Conservation (phyloP, 495 filamentous ascomycete genomes). For the Penicillium flavigenum region DNA sequence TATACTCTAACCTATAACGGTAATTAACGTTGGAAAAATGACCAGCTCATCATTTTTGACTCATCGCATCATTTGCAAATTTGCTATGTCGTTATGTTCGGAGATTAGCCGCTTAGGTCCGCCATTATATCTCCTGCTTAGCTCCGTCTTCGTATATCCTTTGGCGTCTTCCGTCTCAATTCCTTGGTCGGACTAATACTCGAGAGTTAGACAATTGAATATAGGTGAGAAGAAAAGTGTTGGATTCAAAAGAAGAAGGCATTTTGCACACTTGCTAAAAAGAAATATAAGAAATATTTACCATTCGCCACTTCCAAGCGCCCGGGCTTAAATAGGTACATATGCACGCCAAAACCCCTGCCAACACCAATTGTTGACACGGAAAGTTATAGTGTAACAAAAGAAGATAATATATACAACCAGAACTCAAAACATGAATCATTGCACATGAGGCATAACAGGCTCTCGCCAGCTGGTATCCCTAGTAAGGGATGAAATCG, state of each 20-base stretch:
- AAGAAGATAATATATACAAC: conserved; percentile 5
- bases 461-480: not conserved
- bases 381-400: not conserved
- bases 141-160: no score
- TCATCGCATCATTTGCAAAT: not conserved
- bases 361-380: not conserved
- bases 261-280: not conserved
- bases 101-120: not conserved
- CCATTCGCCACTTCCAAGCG: conserved; percentile 1
- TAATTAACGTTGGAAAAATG: no score
- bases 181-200: not conserved
- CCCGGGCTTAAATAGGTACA: not conserved
- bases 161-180: not conserved
- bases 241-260: not conserved
- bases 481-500: conserved; percentile 49
- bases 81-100: not conserved
- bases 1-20: no score
- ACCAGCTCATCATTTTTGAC: not conserved
- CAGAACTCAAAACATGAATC: conserved; percentile 17
- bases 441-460: conserved; percentile 26
- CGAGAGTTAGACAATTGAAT: not conserved
- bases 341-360: not conserved
- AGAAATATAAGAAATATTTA: not conserved
- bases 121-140: no score
- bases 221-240: not conserved